Evolutionary conservation across 441 rosid species (phyloP).

Genomic region (Bocquillonia castaneifolia): DNA sequence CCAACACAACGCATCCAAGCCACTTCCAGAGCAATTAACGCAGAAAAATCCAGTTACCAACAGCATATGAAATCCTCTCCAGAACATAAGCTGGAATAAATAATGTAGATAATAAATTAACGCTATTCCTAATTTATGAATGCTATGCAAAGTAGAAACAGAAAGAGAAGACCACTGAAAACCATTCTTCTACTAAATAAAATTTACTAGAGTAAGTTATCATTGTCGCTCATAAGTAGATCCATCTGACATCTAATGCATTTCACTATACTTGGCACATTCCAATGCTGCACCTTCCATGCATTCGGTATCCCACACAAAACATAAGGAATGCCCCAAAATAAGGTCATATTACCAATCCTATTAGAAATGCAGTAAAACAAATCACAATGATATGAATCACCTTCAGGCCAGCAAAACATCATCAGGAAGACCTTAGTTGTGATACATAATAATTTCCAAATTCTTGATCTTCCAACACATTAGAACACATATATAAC

Average conservation of each 20-base stretch:
- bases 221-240: background rate
- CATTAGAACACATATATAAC: background rate
- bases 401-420: conserved; percentile 1
- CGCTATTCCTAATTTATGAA: background rate
- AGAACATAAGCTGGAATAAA: background rate
- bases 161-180: background rate
- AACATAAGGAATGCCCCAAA: background rate
- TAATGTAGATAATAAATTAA: background rate
- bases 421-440: background rate
- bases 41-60: background rate
- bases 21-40: background rate
- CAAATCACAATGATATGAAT: too few species aligned
- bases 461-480: background rate
- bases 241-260: background rate
- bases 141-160: background rate
- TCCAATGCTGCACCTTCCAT: background rate
- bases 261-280: background rate
- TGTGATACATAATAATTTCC: background rate
- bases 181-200: background rate
- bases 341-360: background rate
- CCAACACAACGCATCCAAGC: background rate
- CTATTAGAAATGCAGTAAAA: background rate
- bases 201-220: background rate
- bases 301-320: background rate
- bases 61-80: background rate